Evolutionary conservation across 345 rosid genomes (phyloP), one percentile per base, ranked within the genome.

Genomic region (Diplotaxis tenuifolia): DNA sequence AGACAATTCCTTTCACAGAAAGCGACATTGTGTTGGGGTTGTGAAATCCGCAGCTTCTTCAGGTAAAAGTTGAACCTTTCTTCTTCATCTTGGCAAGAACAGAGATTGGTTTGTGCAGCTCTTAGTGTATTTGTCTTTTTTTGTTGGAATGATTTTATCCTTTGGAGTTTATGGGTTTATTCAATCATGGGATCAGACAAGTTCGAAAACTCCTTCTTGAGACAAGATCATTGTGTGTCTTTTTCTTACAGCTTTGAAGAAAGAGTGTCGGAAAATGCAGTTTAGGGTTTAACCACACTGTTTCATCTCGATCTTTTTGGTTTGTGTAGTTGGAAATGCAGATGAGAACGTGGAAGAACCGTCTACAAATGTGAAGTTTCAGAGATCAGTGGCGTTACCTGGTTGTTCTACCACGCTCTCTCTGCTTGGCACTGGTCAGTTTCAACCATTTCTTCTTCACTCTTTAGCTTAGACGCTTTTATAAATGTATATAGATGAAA

Each of bases 361-460:
- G 7, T 74, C 84, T 52, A 88, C 96, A 5, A 82, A 45, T 9
- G 90, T 87, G 11, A 93, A 83, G 81, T 93, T 93, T 77, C 83
- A 74, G 77, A 88, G 74, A 67, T 75, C 84, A 32, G 77, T 89
- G 82, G 75, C 77, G 53, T 76, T 91, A 76, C 92, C 88, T 0
- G 96, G 90, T 60, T 89, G 85, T 79, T 87, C 89, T 10, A 81
- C 54, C 32, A 61, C 92, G 18, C 68, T 88, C 64, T 75, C 85
- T 10, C 77, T 93, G 86, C 81, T 91, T 50, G 98, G 98, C 64
- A 87, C 91, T 73, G 97, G 96, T 93, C 16, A 82, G 83, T 73
- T 62, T 70, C 34, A 3, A 49, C 63, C 10, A 22, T 34, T n/a
- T n/a, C n/a, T 21, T 60, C 28, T 68, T 2, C 57, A 67, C 7